Base-by-base conservation (phyloP, 2,329 filamentous ascomycete species). In the Teratosphaeria nubilosa region DNA sequence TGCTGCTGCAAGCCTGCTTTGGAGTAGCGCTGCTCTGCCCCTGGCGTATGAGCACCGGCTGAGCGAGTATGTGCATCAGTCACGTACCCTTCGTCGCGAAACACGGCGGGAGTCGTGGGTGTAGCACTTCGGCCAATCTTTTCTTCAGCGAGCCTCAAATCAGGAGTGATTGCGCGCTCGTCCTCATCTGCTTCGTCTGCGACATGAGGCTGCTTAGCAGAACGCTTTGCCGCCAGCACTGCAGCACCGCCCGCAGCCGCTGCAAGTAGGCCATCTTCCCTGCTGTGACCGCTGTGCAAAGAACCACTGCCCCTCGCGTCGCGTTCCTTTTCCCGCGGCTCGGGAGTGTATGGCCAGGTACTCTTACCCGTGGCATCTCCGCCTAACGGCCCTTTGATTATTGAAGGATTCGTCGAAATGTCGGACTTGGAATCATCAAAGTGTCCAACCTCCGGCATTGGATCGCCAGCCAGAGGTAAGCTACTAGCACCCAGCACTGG, bases 71-170 rank as follows among this genome's bases (percentile, higher is more conserved):
- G 82, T 34, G 80, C 80, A 65, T 83, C 90, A 25, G 92, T 95
- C 64, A 92, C 91, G 74, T 96, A 97, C 7, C 91, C 92, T 76
- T 97, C 92, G 69, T 96, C 90, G 71, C 86, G 88, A 60, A 77
- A 82, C 59, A 80, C 79, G 51, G 78, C 82, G 65, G 78, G 72
- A 69, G 85, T 79, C 72, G 82, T 75, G 63, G 81, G 73, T 7
- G 67, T 68, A 14, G 62, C 57, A 16, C 62, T 59, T 16, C 63
- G 56, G n/a, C 62, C 63, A 37, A 56, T 59, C 9, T 58, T 56
- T n/a, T 53, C 31, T 11, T 56, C 58, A 20, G 56, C 31, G 6
- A 55, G 56, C 13, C 59, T 55, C 24, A 56, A 30, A 30, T 62
- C 61, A 69, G 73, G 81, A 78, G 63, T 76, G 70, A 65, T 64